phyloP scores from a whole-genome alignment of 371 early-diverging fungal species.

The Rhizomucor pusillus region DNA sequence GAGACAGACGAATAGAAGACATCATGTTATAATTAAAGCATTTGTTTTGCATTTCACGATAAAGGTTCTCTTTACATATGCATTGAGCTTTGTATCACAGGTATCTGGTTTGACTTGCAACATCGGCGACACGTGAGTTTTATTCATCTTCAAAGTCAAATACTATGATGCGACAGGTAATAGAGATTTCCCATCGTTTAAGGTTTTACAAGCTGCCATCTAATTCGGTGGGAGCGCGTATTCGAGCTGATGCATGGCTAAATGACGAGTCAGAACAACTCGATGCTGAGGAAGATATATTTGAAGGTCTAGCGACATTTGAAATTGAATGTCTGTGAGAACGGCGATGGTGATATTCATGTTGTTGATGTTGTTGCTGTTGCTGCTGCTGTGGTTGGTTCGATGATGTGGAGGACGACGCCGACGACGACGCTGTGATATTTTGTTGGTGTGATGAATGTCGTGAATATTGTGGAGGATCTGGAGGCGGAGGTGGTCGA shows the following conservation, averaged over 20 bases:
- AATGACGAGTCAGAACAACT: no score
- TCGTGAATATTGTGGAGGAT: neutral
- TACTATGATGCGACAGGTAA: neutral
- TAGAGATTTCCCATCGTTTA: neutral
- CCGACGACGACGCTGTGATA: neutral
- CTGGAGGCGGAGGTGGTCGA: neutral
- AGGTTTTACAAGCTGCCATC: constrained; percentile 8
- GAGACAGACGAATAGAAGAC: constrained; percentile 4
- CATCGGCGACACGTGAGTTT: neutral
- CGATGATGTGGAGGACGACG: neutral
- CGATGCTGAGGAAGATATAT: no score
- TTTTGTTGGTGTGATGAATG: neutral
- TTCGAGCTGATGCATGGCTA: neutral
- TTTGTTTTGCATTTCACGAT: no score
- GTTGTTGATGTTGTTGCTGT: neutral
- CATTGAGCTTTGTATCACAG: no score
- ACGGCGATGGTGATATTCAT: no score
- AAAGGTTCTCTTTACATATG: no score
- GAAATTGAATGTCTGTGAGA: no score
- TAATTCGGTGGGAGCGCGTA: neutral
- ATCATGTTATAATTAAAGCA: neutral
- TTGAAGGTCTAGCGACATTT: no score
- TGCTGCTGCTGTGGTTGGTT: neutral
- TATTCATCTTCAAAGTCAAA: neutral
- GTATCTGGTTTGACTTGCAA: no score